Base-by-base conservation (phyloP, 495 filamentous ascomycete species). In the Parachaetomium inaequale region DNA sequence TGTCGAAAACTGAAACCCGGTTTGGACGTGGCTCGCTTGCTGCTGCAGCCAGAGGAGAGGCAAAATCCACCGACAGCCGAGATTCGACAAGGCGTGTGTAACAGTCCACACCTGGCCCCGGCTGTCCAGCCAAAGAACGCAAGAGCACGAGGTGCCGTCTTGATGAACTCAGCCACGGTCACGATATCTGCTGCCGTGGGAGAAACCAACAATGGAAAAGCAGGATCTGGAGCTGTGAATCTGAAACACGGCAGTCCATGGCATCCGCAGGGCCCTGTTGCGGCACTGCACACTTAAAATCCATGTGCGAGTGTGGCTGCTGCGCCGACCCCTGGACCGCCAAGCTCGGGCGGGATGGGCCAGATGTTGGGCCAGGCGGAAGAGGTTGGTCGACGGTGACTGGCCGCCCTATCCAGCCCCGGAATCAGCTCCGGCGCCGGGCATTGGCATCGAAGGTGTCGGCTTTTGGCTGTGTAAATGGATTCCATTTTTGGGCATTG, bases 171-270 rank as follows among this genome's bases (percentile, higher is more conserved):
- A 46, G 23, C 45, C 45, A 49, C 23, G 23, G 15, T 12, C 46
- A 14, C 17, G 50, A 36, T 53, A 7, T 15, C n/a, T 3, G 25
- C 10, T 32, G 19, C 29, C 21, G 62, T 34, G 42, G 56, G 31
- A 45, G 11, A 14, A 19, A n/a, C 51, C 38, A 50, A 25, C 29
- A 50, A 17, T n/a, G n/a, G n/a, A 43, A 50, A 26, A 38, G 49
- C 42, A 36, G 49, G 51, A 55, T 60, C 42, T 46, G n/a, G 19
- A 25, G 52, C 60, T 42, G 40, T 26, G 52, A 49, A 65, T 42
- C 57, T 65, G 63, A 65, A 61, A 65, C 63, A 61, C 63, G 57
- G 57, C 63, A 65, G 52, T 29, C 38, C 19, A 4, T 26, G 34
- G 29, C 19, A 46, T 55, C 38, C 21, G 32, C 26, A 55, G 51